These are phyloP conservation scores for Rhododendron ferrugineum DNA, from an alignment of 148 eudicot genomes.

Conservation along the genomic window DNA sequence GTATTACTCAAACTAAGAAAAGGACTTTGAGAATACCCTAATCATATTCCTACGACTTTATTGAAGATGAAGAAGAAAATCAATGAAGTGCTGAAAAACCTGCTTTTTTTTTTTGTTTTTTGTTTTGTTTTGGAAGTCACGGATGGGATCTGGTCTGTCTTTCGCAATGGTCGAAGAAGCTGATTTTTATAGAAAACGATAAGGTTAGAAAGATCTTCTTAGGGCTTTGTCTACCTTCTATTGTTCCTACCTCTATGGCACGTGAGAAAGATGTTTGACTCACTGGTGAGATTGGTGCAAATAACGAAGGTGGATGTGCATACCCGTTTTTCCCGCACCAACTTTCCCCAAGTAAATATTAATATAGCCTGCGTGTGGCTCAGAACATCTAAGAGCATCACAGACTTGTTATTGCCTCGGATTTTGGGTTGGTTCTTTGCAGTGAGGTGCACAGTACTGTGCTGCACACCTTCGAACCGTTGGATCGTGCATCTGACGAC, in stretches of 20 bases:
- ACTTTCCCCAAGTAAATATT: not conserved
- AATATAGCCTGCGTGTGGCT: too few species aligned
- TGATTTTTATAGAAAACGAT: not conserved
- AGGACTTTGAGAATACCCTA: not conserved
- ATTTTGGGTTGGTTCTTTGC: too few species aligned
- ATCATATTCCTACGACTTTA: not conserved
- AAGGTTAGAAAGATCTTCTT: not conserved
- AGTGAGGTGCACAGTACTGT: too few species aligned
- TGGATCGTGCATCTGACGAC: too few species aligned
- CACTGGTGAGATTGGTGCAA: not conserved
- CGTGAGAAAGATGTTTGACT: not conserved
- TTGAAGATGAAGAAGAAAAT: not conserved
- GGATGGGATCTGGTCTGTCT: not conserved
- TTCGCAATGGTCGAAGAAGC: not conserved
- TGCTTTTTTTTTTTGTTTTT: not conserved
- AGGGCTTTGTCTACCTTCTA: not conserved
- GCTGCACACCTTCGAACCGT: too few species aligned
- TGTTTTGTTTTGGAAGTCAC: not conserved
- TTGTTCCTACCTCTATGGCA: not conserved
- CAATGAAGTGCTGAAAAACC: not conserved
- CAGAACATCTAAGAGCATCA: too few species aligned
- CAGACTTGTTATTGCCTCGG: too few species aligned
- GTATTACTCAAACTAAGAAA: not conserved
- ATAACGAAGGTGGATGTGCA: not conserved
- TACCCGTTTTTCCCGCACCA: not conserved